Base-by-base conservation (phyloP, 768 basidiomycete species). In the Suillus discolor region DNA sequence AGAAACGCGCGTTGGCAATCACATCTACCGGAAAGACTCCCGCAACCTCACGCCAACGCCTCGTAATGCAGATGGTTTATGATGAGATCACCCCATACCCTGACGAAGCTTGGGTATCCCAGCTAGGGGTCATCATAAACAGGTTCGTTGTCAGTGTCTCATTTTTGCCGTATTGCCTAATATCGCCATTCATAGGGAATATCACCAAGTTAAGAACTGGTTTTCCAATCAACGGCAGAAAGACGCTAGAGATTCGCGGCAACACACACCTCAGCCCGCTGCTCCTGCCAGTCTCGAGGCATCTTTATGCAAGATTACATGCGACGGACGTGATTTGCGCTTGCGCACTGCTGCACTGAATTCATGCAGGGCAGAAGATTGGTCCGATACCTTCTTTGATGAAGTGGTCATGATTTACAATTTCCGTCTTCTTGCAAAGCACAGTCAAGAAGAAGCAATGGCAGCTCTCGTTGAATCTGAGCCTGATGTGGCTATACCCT, bases 71-170 rank as follows among this genome's bases (percentile, higher is more conserved):
- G 67, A 87, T 87, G 82, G 84, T 89, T 28, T 89, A 85, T 72
- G 82, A 87, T 66, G 83, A 87, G 71, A 87, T 89, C 69, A 87
- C 88, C 65, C 84, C 85, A 79, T 87, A 87, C 78, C 88, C 88
- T 61, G 80, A 80, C 64, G 85, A 88, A 72, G 79, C 84, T 12
- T 89, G 87, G 87, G 82, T 86, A 74, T 83, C 82, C 11, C 75
- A 88, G 54, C 78, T 88, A 59, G 86, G 87, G 54, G 79, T 88
- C 62, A 78, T 86, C 73, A 84, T 89, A 68, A 78, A 81, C 66
- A 79, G 86, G 87, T 87, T 62, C 69, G 78, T 70, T 44, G 23
- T 41, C 25, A 16, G 57, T 44, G 13, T 23, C 45, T 42, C 41
- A 25, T 42, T 16, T 7, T 13, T 18, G n/a, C 34, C 23, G 41